Evolutionary conservation across 306 rosid species (phyloP).

Genomic region (Citrullus amarus): DNA sequence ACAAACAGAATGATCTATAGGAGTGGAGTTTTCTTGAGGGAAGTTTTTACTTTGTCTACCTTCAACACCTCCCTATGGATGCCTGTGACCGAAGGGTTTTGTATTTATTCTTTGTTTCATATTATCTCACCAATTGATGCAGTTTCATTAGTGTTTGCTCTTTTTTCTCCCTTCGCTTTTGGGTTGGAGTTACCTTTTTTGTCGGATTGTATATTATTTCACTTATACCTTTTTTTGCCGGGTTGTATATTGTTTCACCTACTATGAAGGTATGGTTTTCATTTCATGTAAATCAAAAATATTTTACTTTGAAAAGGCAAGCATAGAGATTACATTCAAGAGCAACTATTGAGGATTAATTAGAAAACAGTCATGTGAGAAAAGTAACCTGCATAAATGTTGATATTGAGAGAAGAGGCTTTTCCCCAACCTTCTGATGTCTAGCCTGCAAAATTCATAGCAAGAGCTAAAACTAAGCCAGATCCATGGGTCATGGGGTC

Average conservation of each 20-base stretch:
- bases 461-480: background rate
- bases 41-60: background rate
- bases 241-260: background rate
- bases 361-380: background rate
- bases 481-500: background rate
- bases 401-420: slow-evolving; percentile 87
- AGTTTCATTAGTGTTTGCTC: background rate
- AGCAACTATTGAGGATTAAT: slow-evolving; percentile 6
- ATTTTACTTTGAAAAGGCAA: background rate
- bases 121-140: background rate
- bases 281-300: background rate
- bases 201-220: background rate
- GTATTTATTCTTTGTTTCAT: background rate
- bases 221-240: background rate
- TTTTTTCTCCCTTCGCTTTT: background rate
- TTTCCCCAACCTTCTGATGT: slow-evolving; percentile 94
- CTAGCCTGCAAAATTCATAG: slow-evolving; percentile 71
- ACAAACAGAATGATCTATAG: background rate
- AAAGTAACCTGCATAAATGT: slow-evolving; percentile 63
- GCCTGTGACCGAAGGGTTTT: background rate
- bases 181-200: background rate
- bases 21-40: background rate
- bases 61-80: background rate
- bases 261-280: background rate
- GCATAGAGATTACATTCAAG: background rate